Base-by-base conservation (phyloP, 495 filamentous ascomycete genomes). In the Penicillium nucicola region DNA sequence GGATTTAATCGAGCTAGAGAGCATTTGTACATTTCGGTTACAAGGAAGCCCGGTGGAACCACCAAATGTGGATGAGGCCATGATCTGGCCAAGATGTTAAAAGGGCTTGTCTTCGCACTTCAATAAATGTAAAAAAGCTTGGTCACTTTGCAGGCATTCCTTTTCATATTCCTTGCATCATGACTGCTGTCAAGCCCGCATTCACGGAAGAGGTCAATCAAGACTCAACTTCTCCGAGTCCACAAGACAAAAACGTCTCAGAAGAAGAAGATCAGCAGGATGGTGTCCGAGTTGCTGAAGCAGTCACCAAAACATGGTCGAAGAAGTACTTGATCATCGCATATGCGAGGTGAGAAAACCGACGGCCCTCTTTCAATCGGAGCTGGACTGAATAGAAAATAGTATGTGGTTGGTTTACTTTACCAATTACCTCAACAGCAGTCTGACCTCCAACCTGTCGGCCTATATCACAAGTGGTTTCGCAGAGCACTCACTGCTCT, bases 321-420 rank as follows among this genome's bases (percentile, higher is more conserved):
- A 60, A 55, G 42, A 53, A 47, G 30, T 56, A 56, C 1, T 44
- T 67, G 4, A 57, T 57, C 8, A 32, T 50, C 1, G 47, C 38
- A n/a, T 67, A 67, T 57, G 42, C 35, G 19, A 60, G 50, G 64
- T 64, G 20, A 52, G 61, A 37, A 3, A 32, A 5, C 11, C 12
- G n/a, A 4, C 18, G 18, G 22, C 32, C n/a, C 32, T 39, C 40
- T 11, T 34, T 18, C 23, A 8, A 20, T 9, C 25, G 25, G 23
- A 28, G 25, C 25, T 28, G 25, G 25, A 28, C 25, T 28, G 10
- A 28, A 28, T 1, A n/a, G 2, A 10, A 33, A 40, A 18, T 25
- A 67, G 64, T 5, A 62, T 67, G 42, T 67, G 64, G 64, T 6
- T 67, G 18, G 22, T 64, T 17, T 66, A 64, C 30, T 66, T 66